Conservation (phyloP, 2,329 filamentous ascomycete species). For the Tympanopsis confertula region DNA sequence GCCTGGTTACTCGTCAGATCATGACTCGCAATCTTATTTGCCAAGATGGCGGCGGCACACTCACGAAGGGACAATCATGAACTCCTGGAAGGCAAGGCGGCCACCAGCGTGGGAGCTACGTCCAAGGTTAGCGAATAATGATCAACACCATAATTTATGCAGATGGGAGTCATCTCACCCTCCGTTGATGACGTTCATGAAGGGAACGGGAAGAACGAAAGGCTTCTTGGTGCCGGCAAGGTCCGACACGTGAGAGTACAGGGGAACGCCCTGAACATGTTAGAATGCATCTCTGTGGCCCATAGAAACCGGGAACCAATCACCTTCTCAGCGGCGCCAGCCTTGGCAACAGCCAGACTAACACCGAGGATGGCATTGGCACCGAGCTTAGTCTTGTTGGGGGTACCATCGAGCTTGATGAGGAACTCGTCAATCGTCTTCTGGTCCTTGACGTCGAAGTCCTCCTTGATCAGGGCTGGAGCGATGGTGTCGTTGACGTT, state of each 20-base stretch:
- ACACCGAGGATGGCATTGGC: slow-evolving; percentile 84
- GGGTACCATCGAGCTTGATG: slow-evolving; percentile 70
- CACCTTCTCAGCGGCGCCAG: slow-evolving; percentile 74
- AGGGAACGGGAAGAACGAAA: slow-evolving; percentile 79
- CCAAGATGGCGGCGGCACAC: slow-evolving; percentile 16
- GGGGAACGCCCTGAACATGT: slow-evolving; percentile 60
- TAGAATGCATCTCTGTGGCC: too few relatives aligned
- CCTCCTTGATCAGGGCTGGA: slow-evolving; percentile 71
- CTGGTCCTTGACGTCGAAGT: slow-evolving; percentile 78
- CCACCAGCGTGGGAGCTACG: slow-evolving; percentile 87
- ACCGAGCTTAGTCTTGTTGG: slow-evolving; percentile 79
- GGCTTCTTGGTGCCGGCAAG: slow-evolving; percentile 84
- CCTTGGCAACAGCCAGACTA: slow-evolving; percentile 75
- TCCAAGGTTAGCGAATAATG: too few relatives aligned
- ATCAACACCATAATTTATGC: too few relatives aligned
- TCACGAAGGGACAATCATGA: slow-evolving; percentile 83
- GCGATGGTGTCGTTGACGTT: slow-evolving; percentile 77
- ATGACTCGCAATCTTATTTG: slow-evolving; percentile 3
- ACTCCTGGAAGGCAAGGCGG: slow-evolving; percentile 87
- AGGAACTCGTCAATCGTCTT: slow-evolving; percentile 74
- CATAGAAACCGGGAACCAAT: too few relatives aligned
- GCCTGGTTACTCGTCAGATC: slow-evolving; percentile 28
- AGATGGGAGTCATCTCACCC: slow-evolving; percentile 11
- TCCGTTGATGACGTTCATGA: slow-evolving; percentile 89
- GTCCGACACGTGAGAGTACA: slow-evolving; percentile 80